Percentiles rank a stretch among this genome's conserved stretches.
These are phyloP conservation scores for Lachnellula hyalina DNA, from an alignment of 2,329 filamentous ascomycete genomes.

Conservation along the genomic window DNA sequence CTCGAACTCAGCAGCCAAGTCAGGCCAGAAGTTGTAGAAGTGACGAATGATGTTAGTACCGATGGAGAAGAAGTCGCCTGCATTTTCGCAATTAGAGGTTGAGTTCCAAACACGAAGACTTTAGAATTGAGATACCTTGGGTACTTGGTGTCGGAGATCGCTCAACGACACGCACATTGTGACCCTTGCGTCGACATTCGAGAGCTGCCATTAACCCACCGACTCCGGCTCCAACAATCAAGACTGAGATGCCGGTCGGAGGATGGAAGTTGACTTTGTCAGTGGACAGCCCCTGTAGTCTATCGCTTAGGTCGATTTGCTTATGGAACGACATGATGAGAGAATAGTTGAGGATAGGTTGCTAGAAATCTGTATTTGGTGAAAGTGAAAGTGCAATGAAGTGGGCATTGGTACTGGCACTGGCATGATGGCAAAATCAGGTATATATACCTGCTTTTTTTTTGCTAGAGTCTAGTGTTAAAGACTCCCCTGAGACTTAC, in stretches of 20 bases:
- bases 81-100: background rate
- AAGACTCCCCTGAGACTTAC: too few relatives aligned
- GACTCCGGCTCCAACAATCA: slow-evolving; percentile 50
- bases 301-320: background rate
- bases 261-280: background rate
- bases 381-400: too few relatives aligned
- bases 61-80: slow-evolving; percentile 43
- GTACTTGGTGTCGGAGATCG: slow-evolving; percentile 38
- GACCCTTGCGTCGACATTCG: slow-evolving; percentile 53
- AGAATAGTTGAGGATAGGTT: background rate
- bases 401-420: too few relatives aligned
- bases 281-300: background rate
- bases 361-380: too few relatives aligned
- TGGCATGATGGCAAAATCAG: too few relatives aligned
- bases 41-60: slow-evolving; percentile 47
- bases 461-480: too few relatives aligned
- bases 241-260: slow-evolving; percentile 38
- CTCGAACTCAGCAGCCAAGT: slow-evolving; percentile 41
- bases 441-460: too few relatives aligned
- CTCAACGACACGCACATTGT: slow-evolving; percentile 44
- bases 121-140: slow-evolving; percentile 27
- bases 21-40: slow-evolving; percentile 48
- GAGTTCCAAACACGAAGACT: background rate
- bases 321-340: background rate
- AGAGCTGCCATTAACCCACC: slow-evolving; percentile 55